Conservation (phyloP, 192 early-diverging fungal species). For the Backusella sp. region DNA sequence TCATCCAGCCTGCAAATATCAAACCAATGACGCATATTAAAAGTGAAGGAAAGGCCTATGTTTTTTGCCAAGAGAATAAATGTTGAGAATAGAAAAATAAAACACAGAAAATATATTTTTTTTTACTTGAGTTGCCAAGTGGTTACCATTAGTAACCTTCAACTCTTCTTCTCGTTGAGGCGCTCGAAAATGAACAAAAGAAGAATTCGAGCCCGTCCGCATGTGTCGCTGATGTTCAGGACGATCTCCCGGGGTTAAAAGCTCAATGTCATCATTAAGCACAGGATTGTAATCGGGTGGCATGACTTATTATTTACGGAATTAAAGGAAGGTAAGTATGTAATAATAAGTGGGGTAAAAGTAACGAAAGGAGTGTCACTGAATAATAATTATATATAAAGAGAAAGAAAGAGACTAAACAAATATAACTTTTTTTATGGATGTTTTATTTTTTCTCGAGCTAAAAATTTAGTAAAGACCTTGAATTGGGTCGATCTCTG, state of each 20-base stretch:
- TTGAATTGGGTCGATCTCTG: not conserved
- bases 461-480: not conserved
- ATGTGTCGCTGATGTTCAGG: not conserved
- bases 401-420: not conserved
- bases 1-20: constrained; percentile 67
- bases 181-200: constrained; percentile 21
- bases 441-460: not conserved
- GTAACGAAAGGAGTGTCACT: not conserved
- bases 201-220: constrained; percentile 4
- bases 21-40: constrained; percentile 70
- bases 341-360: not conserved
- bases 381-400: not conserved
- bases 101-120: not conserved
- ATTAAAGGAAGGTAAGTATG: not conserved
- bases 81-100: not conserved
- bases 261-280: not conserved
- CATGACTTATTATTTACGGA: not conserved
- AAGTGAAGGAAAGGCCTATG: constrained; percentile 61
- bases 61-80: constrained; percentile 6
- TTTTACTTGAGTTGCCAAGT: constrained; percentile 18
- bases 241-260: not conserved
- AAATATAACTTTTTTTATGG: not conserved
- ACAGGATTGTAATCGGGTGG: not conserved
- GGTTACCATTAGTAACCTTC: not conserved
- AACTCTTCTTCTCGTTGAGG: constrained; percentile 1